Conservation (phyloP, 2,329 filamentous ascomycete genomes). For the Neurospora sp. region DNA sequence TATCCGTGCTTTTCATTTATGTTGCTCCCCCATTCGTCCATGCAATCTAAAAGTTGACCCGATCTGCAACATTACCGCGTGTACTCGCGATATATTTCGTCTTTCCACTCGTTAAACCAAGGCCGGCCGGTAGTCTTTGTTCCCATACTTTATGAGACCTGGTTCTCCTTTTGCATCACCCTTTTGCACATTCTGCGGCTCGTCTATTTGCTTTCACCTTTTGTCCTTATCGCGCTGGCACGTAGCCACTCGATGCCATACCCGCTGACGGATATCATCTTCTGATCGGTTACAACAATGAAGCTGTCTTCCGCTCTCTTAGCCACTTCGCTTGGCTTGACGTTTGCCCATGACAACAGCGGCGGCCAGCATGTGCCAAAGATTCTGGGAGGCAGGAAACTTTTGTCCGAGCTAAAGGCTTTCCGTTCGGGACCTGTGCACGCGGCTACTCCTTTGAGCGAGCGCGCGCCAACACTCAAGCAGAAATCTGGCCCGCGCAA, state of each 20-base stretch:
- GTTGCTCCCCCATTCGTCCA: conserved; percentile 11
- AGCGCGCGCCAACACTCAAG: conserved; percentile 1
- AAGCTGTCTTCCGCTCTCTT: conserved; percentile 18
- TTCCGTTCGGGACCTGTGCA: conserved; percentile 1
- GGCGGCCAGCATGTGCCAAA: conserved; percentile 18
- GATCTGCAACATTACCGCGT: conserved; percentile 14
- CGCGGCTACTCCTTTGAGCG: neutral
- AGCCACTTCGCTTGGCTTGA: conserved; percentile 17
- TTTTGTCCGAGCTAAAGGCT: conserved; percentile 16
- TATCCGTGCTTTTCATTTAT: conserved; percentile 15
- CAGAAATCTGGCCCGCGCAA: conserved; percentile 3
- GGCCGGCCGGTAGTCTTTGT: conserved; percentile 5
- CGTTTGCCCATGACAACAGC: conserved; percentile 18
- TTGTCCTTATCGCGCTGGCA: neutral
- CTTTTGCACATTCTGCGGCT: conserved; percentile 1
- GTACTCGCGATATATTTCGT: conserved; percentile 7
- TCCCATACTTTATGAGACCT: conserved; percentile 6
- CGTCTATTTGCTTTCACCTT: conserved; percentile 1
- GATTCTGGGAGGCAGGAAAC: conserved; percentile 19
- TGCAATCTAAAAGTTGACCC: conserved; percentile 4
- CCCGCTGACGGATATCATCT: neutral
- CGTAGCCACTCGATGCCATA: neutral
- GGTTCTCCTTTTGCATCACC: neutral
- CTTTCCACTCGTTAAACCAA: conserved; percentile 1
- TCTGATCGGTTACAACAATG: conserved; percentile 12